These are phyloP conservation scores for Trichoderma orchidacearum DNA, from an alignment of 495 filamentous ascomycete genomes.

Conservation along the genomic window DNA sequence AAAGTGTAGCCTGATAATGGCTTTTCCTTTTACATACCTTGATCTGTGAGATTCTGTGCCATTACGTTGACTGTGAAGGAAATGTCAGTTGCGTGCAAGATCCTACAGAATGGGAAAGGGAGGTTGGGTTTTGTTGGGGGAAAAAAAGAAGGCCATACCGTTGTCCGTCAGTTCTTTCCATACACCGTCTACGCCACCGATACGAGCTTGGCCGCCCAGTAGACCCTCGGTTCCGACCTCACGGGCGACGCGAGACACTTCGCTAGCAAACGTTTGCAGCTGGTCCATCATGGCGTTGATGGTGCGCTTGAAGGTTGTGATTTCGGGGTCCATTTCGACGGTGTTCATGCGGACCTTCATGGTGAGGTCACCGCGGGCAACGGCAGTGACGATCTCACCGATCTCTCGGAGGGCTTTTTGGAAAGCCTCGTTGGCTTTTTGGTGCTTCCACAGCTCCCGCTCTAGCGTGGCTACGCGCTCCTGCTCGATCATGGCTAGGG, in stretches of 20 bases:
- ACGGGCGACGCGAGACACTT: constrained; percentile 90
- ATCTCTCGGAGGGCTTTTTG: constrained; percentile 95
- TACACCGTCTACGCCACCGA: constrained; percentile 89
- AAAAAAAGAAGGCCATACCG: constrained; percentile 34
- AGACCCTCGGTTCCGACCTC: constrained; percentile 97
- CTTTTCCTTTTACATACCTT: constrained; percentile 23
- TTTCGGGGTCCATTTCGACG: constrained; percentile 97
- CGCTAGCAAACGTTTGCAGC: constrained; percentile 90
- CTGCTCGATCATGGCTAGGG: constrained; percentile 38
- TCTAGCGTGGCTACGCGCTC: constrained; percentile 51
- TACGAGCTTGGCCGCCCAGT: constrained; percentile 91
- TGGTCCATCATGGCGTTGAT: constrained; percentile 99
- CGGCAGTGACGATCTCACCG: constrained; percentile 89
- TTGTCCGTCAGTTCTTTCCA: constrained; percentile 98
- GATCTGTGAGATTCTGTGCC: constrained; percentile 60
- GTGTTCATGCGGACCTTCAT: constrained; percentile 97
- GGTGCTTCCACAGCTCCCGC: constrained; percentile 86
- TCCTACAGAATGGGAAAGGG: neutral
- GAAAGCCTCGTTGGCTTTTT: constrained; percentile 97
- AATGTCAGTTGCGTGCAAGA: constrained; percentile 7
- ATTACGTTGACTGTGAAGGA: constrained; percentile 76
- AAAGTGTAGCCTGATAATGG: neutral
- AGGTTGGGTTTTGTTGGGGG: neutral
- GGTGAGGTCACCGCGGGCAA: constrained; percentile 89
- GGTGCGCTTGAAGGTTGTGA: constrained; percentile 96